Evolutionary conservation across 768 basidiomycete genomes (phyloP).

Genomic region (Gelatoporia subvermispora): DNA sequence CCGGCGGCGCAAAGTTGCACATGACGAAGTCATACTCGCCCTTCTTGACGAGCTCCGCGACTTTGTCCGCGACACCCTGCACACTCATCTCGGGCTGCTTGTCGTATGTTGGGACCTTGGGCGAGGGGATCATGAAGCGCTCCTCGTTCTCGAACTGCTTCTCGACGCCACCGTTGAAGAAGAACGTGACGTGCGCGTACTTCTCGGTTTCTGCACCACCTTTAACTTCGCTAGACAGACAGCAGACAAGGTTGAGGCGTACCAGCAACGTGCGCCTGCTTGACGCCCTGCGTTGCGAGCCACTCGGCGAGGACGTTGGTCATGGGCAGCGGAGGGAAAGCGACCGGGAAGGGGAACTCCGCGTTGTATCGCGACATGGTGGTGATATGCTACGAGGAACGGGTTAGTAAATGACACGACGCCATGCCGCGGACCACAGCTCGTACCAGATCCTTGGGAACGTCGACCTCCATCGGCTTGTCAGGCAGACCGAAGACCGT

Average conservation of each 20-base stretch:
- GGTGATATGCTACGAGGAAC: slow-evolving; percentile 59
- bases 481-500: slow-evolving; percentile 75
- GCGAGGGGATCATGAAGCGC: slow-evolving; percentile 84
- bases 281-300: slow-evolving; percentile 72
- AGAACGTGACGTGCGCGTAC: slow-evolving; percentile 96
- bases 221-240: not conserved
- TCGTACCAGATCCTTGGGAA: slow-evolving; percentile 78
- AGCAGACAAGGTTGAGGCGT: slow-evolving; percentile 9
- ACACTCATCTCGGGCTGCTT: slow-evolving; percentile 87
- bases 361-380: slow-evolving; percentile 94
- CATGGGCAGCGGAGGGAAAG: slow-evolving; percentile 94
- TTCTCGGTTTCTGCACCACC: slow-evolving; percentile 78
- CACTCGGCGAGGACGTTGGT: slow-evolving; percentile 93
- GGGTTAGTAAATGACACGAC: not conserved
- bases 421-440: too few species aligned
- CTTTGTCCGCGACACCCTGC: slow-evolving; percentile 84
- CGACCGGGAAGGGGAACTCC: slow-evolving; percentile 84
- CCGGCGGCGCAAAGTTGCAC: slow-evolving; percentile 97
- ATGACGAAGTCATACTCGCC: slow-evolving; percentile 83
- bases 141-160: slow-evolving; percentile 84
- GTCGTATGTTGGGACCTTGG: slow-evolving; percentile 94
- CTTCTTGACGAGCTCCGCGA: slow-evolving; percentile 75
- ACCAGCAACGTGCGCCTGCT: slow-evolving; percentile 89
- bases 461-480: slow-evolving; percentile 76
- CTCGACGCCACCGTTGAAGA: slow-evolving; percentile 96